Conservation (phyloP, 164 flowering plant genomes). For the Platanus orientalis region DNA sequence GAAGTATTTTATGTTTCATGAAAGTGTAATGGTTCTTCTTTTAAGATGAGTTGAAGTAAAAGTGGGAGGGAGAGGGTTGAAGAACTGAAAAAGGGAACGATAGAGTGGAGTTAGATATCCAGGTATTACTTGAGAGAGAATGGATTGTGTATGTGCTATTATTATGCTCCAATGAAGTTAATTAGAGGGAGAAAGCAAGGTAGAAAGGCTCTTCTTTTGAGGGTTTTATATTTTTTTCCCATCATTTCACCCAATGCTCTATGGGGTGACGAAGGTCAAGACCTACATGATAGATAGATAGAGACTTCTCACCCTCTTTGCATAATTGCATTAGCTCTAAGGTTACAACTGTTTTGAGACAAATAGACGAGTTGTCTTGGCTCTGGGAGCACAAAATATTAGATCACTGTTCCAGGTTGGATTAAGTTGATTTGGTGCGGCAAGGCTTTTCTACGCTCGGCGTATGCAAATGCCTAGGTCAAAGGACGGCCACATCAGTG, state of each 20-base stretch:
- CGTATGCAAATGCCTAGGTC: too few species aligned
- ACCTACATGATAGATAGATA: too few species aligned
- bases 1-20: neutral
- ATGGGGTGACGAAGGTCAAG: too few species aligned
- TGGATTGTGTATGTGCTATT: neutral
- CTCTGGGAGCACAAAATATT: too few species aligned
- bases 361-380: too few species aligned
- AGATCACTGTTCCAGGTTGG: too few species aligned
- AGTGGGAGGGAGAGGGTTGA: neutral
- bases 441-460: too few species aligned
- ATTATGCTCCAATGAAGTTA: neutral
- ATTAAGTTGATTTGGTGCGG: too few species aligned
- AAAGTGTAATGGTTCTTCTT: slow-evolving; percentile 7
- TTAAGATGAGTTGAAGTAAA: neutral
- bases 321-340: too few species aligned
- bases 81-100: slow-evolving; percentile 1
- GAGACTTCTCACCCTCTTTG: too few species aligned
- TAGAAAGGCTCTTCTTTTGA: slow-evolving; percentile 5
- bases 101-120: neutral
- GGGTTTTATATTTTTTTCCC: slow-evolving; percentile 1
- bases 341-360: too few species aligned
- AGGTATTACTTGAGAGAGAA: neutral
- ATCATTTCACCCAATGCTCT: slow-evolving; percentile 3
- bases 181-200: neutral
- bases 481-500: too few species aligned